phyloP scores from a whole-genome alignment of 805 yeast species.

The Spathaspora passalidarum region DNA sequence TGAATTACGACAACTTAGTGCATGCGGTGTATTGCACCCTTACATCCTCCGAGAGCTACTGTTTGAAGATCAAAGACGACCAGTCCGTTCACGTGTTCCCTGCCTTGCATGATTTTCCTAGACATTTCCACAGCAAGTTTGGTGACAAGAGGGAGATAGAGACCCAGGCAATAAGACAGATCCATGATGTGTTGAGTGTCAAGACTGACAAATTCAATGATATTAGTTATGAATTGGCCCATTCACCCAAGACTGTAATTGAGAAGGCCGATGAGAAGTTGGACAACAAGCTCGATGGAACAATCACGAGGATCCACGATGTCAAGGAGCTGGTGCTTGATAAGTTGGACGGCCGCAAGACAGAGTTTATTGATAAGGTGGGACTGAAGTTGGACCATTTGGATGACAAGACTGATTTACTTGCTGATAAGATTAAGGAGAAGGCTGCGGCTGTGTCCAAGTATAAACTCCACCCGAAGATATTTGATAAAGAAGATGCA shows the following conservation, averaged over 20 bases:
- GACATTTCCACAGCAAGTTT: not conserved
- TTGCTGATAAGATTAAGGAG: constrained; percentile 7
- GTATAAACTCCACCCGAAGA: constrained; percentile 6
- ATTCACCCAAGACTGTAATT: constrained; percentile 17
- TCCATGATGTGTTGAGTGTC: constrained; percentile 14
- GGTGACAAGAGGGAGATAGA: constrained; percentile 7
- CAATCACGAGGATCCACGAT: constrained; percentile 1
- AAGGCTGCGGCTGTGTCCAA: not conserved
- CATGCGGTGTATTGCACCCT: constrained; percentile 45
- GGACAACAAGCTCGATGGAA: constrained; percentile 13
- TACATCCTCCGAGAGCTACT: constrained; percentile 26
- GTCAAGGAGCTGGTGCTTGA: constrained; percentile 11
- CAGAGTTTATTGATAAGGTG: constrained; percentile 3
- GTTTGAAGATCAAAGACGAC: constrained; percentile 34
- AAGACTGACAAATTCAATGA: constrained; percentile 15
- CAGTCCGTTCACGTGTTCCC: constrained; percentile 22
- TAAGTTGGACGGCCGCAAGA: constrained; percentile 13
- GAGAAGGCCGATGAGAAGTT: constrained; percentile 17
- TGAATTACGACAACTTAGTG: constrained; percentile 30
- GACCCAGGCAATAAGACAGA: constrained; percentile 21
- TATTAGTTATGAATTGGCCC: constrained; percentile 17
- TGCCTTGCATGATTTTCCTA: constrained; percentile 11
- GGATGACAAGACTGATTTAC: constrained; percentile 7
- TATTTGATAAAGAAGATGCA: constrained; percentile 7
- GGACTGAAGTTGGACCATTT: constrained; percentile 11